Percentiles rank a stretch among this genome's conserved stretches.
phyloP scores from a whole-genome alignment of 768 basidiomycete genomes.

The Auricularia sp. region DNA sequence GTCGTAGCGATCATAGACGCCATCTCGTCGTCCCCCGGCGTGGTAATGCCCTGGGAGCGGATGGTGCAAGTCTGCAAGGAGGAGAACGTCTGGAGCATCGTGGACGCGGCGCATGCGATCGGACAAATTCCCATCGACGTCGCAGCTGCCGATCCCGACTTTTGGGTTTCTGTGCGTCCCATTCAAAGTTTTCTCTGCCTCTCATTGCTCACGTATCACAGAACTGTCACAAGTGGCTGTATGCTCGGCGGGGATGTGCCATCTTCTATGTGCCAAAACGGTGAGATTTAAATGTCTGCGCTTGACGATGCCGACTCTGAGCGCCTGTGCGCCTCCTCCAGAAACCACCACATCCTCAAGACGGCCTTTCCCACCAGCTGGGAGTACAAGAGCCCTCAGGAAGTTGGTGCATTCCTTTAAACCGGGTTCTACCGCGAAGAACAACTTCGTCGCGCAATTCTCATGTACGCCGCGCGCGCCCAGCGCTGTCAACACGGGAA shows the following conservation, averaged over 20 bases:
- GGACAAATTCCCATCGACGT: slow-evolving; percentile 59
- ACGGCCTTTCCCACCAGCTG: slow-evolving; percentile 48
- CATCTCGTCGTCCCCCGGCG: slow-evolving; percentile 53
- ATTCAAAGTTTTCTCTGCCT: background rate
- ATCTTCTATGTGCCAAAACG: slow-evolving; percentile 68
- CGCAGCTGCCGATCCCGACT: slow-evolving; percentile 49
- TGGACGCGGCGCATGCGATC: slow-evolving; percentile 74
- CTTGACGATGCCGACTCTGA: background rate
- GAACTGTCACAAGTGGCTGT: slow-evolving; percentile 86
- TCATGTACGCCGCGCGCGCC: slow-evolving; percentile 25
- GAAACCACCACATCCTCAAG: slow-evolving; percentile 55
- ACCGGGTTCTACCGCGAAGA: slow-evolving; percentile 13
- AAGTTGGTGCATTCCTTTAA: slow-evolving; percentile 26
- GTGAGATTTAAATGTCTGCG: slow-evolving; percentile 5
- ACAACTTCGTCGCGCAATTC: slow-evolving; percentile 18
- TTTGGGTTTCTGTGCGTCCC: slow-evolving; percentile 59
- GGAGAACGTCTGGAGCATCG: slow-evolving; percentile 51
- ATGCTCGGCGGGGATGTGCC: slow-evolving; percentile 54
- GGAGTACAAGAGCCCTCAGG: slow-evolving; percentile 23
- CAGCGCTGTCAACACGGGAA: too few relatives aligned
- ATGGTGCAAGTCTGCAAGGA: slow-evolving; percentile 55
- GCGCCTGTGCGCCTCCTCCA: slow-evolving; percentile 14
- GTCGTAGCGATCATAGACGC: slow-evolving; percentile 62
- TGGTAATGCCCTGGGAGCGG: slow-evolving; percentile 58
- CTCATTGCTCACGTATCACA: slow-evolving; percentile 16